Evolutionary conservation across 2,329 filamentous ascomycete genomes (phyloP).

Genomic region (Cytospora paraplurivora): DNA sequence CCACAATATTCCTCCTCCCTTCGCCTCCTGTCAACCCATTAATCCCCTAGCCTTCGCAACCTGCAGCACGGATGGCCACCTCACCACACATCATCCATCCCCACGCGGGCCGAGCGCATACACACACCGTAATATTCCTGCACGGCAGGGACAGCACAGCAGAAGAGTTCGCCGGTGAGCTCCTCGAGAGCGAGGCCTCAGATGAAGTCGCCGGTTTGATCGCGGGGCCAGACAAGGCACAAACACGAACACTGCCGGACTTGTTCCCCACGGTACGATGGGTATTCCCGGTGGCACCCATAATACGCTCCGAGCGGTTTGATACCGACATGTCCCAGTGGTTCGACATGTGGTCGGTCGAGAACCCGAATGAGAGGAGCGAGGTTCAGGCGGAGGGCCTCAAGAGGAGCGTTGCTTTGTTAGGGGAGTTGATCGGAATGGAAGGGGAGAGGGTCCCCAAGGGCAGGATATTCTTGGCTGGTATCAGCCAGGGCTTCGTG

Average conservation of each 20-base stretch:
- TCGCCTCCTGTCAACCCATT: too few species aligned
- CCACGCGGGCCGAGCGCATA: constrained; percentile 36
- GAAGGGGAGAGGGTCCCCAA: background rate
- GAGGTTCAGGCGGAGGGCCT: constrained; percentile 20
- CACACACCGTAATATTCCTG: constrained; percentile 49
- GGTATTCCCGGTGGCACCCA: constrained; percentile 36
- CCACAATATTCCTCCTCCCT: too few species aligned
- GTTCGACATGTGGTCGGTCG: constrained; percentile 50
- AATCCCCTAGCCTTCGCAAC: background rate
- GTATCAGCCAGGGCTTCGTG: constrained; percentile 26
- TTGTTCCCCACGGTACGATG: constrained; percentile 32
- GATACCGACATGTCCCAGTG: constrained; percentile 29
- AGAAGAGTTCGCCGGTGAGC: constrained; percentile 43
- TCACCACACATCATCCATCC: background rate
- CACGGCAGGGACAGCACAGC: constrained; percentile 47
- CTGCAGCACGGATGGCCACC: background rate
- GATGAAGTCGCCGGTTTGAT: constrained; percentile 12
- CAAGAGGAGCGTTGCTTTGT: background rate
- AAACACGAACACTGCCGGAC: constrained; percentile 33
- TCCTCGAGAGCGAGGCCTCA: constrained; percentile 43
- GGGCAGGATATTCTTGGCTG: constrained; percentile 18
- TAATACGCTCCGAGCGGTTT: constrained; percentile 31
- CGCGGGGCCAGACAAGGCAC: constrained; percentile 22
- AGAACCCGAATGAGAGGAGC: constrained; percentile 45
- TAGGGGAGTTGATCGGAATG: background rate